Conservation (phyloP, 176 grass and related monocot genomes). For the Tuctoria greenei region DNA sequence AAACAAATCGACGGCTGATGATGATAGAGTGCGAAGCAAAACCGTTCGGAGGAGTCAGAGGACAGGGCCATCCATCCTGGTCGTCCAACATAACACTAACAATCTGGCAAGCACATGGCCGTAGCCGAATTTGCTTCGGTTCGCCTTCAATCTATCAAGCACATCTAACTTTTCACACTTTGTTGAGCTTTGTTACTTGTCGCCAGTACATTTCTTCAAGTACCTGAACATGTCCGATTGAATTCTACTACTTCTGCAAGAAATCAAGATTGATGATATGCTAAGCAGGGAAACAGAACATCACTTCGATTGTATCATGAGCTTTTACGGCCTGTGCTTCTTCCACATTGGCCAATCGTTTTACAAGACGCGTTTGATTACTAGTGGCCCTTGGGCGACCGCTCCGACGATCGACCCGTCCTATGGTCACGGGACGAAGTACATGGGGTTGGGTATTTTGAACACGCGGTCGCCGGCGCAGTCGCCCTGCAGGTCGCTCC, state of each 20-base stretch:
- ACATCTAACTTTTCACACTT: no score
- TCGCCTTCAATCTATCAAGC: no score
- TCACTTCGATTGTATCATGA: not conserved
- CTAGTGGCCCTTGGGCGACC: not conserved
- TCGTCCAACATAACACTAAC: no score
- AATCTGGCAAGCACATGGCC: no score
- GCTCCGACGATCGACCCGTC: not conserved
- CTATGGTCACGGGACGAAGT: slow-evolving; percentile 63
- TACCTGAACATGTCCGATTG: no score
- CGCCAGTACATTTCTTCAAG: no score
- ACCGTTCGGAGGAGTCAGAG: no score
- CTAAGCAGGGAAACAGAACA: not conserved
- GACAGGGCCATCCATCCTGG: no score
- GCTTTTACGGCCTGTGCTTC: slow-evolving; percentile 11
- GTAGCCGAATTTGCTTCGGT: no score
- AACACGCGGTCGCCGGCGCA: slow-evolving; percentile 70
- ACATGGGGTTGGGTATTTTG: slow-evolving; percentile 98
- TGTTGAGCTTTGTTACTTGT: no score
- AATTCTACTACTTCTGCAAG: not conserved
- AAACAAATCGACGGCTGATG: no score
- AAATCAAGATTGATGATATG: not conserved
- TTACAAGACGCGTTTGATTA: not conserved
- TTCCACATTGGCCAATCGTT: slow-evolving; percentile 22
- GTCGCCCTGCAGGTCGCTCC: slow-evolving; percentile 87
- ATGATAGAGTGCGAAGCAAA: no score